A percentile compares a stretch with the other conserved stretches of the same genome.
phyloP scores from a whole-genome alignment of 1,284 basidiomycete species.

The Leccinum variabile region DNA sequence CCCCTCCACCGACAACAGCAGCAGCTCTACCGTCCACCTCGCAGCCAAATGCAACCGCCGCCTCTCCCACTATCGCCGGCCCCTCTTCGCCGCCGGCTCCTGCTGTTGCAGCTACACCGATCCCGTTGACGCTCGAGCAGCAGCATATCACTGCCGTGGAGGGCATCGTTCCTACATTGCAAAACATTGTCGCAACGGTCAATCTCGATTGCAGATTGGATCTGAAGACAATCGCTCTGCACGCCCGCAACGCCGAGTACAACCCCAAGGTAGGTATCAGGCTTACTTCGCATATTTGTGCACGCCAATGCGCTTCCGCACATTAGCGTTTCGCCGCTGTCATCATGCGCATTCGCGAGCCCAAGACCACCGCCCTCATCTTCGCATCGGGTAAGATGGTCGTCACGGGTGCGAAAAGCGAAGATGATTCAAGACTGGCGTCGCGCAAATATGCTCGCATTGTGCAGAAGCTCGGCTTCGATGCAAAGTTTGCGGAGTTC shows the following conservation, averaged over 20 bases:
- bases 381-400: constrained; percentile 99
- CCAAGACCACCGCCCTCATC: constrained; percentile 98
- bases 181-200: constrained; percentile 99
- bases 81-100: background rate
- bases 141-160: constrained; percentile 93
- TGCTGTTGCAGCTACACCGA: constrained; percentile 37
- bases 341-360: constrained; percentile 99
- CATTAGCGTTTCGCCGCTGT: constrained; percentile 98
- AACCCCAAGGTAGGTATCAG: constrained; percentile 94
- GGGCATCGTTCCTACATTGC: constrained; percentile 91
- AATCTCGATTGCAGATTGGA: constrained; percentile 97
- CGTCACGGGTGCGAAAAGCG: constrained; percentile 98
- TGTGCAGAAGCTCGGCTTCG: constrained; percentile 99
- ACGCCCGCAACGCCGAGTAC: constrained; percentile 98
- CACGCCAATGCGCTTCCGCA: constrained; percentile 63
- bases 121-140: constrained; percentile 77
- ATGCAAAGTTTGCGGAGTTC: constrained; percentile 99
- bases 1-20: constrained; percentile 35
- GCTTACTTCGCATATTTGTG: constrained; percentile 43
- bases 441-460: constrained; percentile 99
- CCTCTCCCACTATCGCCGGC: constrained; percentile 22
- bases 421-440: constrained; percentile 96
- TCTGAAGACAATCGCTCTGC: constrained; percentile 97
- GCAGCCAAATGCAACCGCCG: constrained; percentile 23
- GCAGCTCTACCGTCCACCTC: constrained; percentile 32